Percentiles rank a stretch among this genome's conserved stretches.
Evolutionary conservation across 1,139 yeast species (phyloP).

Genomic region (Casaregolazyma suthepensis): DNA sequence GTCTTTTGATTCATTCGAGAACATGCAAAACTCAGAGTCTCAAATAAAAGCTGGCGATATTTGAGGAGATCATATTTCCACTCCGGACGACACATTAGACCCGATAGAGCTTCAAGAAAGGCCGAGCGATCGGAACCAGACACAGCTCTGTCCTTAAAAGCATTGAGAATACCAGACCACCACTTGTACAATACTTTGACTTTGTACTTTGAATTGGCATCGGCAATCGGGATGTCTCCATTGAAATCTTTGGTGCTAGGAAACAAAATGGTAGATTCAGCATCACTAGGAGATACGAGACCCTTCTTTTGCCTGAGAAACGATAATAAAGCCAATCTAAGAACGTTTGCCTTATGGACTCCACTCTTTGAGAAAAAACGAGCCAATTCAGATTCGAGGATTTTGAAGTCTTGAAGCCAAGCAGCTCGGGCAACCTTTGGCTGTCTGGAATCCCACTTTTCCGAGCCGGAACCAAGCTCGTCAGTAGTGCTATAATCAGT

Average conservation of each 20-base stretch:
- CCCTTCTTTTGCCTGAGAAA: slow-evolving; percentile 42
- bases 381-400: slow-evolving; percentile 23
- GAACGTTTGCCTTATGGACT: slow-evolving; percentile 55
- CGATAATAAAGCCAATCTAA: slow-evolving; percentile 62
- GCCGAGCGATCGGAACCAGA: slow-evolving; percentile 57
- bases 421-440: slow-evolving; percentile 1
- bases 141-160: slow-evolving; percentile 34
- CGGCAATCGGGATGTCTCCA: slow-evolving; percentile 32
- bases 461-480: not conserved
- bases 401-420: slow-evolving; percentile 20
- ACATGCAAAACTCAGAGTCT: slow-evolving; percentile 54
- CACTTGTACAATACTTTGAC: slow-evolving; percentile 46
- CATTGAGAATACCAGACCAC: slow-evolving; percentile 57
- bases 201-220: slow-evolving; percentile 26
- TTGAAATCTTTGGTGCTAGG: slow-evolving; percentile 23
- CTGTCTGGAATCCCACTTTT: not conserved
- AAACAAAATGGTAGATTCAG: slow-evolving; percentile 23
- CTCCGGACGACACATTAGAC: slow-evolving; percentile 57
- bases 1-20: slow-evolving; percentile 46
- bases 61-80: slow-evolving; percentile 39
- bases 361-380: slow-evolving; percentile 42
- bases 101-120: slow-evolving; percentile 65
- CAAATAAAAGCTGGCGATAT: slow-evolving; percentile 33
- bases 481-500: slow-evolving; percentile 1
- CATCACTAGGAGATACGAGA: slow-evolving; percentile 23